These are phyloP conservation scores for Rhodamnia argentea DNA, from an alignment of 345 rosid genomes.

Conservation along the genomic window DNA sequence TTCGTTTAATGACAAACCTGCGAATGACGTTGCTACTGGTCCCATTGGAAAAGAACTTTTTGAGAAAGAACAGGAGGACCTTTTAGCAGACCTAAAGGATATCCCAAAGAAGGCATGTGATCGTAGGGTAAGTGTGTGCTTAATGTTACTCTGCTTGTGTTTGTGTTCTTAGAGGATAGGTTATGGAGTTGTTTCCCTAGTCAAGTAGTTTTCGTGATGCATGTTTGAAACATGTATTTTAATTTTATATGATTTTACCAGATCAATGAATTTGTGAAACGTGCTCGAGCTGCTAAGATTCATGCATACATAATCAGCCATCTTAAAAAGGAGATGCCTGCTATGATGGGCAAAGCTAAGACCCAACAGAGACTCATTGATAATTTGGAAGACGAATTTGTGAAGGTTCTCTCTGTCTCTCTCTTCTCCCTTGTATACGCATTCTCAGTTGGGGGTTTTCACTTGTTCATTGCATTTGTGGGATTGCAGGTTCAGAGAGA, in stretches of 20 bases:
- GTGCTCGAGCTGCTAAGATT: conserved; percentile 94
- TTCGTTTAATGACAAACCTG: conserved; percentile 90
- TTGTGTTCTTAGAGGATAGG: not conserved
- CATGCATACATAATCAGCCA: conserved; percentile 85
- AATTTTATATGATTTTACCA: conserved; percentile 8
- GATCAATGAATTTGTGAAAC: conserved; percentile 94
- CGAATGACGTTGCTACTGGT: conserved; percentile 63
- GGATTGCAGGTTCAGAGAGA: conserved; percentile 71
- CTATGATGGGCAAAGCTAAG: conserved; percentile 89
- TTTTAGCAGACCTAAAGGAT: conserved; percentile 78
- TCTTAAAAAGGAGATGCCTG: conserved; percentile 90
- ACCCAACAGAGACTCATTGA: conserved; percentile 73
- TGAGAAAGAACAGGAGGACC: conserved; percentile 93
- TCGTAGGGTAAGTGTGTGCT: conserved; percentile 65
- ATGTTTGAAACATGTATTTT: not conserved
- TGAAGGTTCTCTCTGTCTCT: conserved; percentile 36
- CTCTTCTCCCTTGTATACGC: not conserved
- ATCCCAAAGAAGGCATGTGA: conserved; percentile 98
- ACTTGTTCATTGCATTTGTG: not conserved
- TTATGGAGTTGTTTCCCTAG: not conserved
- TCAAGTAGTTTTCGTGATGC: not conserved
- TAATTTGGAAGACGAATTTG: conserved; percentile 67
- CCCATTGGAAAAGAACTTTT: conserved; percentile 88
- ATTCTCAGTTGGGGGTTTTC: not conserved
- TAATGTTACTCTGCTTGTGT: not conserved